Evolutionary conservation across 202 grass and related monocot genomes (phyloP), one percentile per base, ranked within the genome.

Genomic region (Panicum hallii): DNA sequence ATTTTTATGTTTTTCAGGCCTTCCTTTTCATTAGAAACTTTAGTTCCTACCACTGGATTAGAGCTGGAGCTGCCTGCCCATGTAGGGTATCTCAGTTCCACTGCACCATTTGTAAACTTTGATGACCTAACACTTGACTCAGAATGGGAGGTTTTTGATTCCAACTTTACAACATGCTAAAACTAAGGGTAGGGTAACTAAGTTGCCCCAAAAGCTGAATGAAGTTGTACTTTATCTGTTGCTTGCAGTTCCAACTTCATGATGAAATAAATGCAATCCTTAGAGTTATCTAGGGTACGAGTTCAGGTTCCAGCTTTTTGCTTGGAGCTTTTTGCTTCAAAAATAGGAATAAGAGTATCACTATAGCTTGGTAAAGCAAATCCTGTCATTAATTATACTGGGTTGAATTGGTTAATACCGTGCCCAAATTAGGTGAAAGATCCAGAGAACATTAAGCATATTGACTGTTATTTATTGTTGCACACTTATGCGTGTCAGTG

Each of bases 301-400:
- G 61, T 64, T 13, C 43, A 63, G 65, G 66, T 72, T 85, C 83
- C 66, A 78, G 30, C 42, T 57, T 84, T 84, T 55, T 85, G 22
- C 45, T 50, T 62, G 74, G 26, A 50, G 19, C 52, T 28, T 71
- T 72, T 53, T 79, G 15, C 34, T 79, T 80, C 32, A 53, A 63
- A 86, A 38, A 38, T 38, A 38, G 36, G 36, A 38, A 43, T 79
- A 72, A 32, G 17, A 63, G 45, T 63, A 26, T 45, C n/a, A 4
- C 20, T 46, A 52, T 40, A 84, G 71, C 36, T 65, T 67, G 15
- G 49, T 16, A 6, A 63, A 83, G 42, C 65, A 44, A 46, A 70
- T 22, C 43, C 4, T 22, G 15, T 6, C 22, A 44, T 63, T 71
- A 38, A 41, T 14, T 71, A 15, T 52, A 70, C 7, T 53, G 70